Conservation (phyloP, 164 flowering plant genomes). For the Pachysandra terminalis region DNA sequence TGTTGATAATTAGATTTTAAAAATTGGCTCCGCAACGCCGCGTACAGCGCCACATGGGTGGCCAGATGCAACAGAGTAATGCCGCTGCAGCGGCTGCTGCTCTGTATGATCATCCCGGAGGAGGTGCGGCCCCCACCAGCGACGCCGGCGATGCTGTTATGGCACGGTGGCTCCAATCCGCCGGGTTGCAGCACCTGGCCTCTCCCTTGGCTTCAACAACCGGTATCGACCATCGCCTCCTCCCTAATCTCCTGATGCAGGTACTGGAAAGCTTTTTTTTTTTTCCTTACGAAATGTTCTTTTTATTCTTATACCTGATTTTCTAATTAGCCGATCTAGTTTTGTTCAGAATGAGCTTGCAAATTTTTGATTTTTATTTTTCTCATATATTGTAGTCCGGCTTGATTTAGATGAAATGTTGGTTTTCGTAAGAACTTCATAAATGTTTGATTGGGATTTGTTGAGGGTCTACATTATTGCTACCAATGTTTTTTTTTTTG, state of each 20-base stretch:
- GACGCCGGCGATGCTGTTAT: constrained; percentile 95
- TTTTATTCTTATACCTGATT: not conserved
- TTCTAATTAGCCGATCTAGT: not conserved
- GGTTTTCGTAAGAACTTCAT: not conserved
- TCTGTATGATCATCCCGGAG: constrained; percentile 70
- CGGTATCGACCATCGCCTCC: constrained; percentile 70
- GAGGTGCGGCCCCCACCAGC: constrained; percentile 51
- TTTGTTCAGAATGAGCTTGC: not conserved
- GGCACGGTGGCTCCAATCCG: constrained; percentile 99
- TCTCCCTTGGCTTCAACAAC: constrained; percentile 86
- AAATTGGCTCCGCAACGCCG: constrained; percentile 98
- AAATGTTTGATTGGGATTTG: not conserved
- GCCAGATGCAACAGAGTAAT: constrained; percentile 97
- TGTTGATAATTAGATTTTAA: constrained; percentile 37
- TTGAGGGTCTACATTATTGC: not conserved
- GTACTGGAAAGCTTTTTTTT: constrained; percentile 24
- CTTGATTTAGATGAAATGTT: no score
- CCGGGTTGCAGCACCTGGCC: constrained; percentile 98
- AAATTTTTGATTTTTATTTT: no score
- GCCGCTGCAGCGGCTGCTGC: constrained; percentile 70
- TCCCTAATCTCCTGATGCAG: constrained; percentile 91
- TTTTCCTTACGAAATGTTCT: not conserved
- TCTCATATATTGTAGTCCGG: not conserved
- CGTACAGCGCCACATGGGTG: constrained; percentile 95
- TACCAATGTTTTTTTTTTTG: not conserved